These are phyloP conservation scores for Larix sibirica DNA, from an alignment of 83 land plant species.

Conservation along the genomic window DNA sequence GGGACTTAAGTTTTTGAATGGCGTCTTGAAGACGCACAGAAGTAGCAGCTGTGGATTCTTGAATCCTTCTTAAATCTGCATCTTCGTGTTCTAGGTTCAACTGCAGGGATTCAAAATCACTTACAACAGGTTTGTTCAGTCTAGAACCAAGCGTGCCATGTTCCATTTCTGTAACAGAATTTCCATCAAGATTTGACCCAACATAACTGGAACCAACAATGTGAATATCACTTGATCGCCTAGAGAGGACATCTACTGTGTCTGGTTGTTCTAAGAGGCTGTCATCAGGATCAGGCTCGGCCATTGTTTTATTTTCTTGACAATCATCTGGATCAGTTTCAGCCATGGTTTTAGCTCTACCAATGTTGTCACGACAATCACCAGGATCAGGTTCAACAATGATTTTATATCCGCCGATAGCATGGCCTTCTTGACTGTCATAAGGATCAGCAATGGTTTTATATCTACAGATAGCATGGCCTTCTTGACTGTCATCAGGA, in stretches of 20 bases:
- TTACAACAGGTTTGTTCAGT: constrained; percentile 3
- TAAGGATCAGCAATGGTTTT: constrained; percentile 36
- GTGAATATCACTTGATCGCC: no score
- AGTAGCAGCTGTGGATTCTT: constrained; percentile 53
- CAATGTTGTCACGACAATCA: constrained; percentile 18
- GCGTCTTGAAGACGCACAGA: constrained; percentile 57
- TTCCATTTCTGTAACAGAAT: no score
- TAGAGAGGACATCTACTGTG: background rate
- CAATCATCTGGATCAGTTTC: constrained; percentile 47
- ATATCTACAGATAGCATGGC: background rate
- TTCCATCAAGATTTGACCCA: no score
- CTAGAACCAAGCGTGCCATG: background rate
- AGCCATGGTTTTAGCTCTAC: background rate
- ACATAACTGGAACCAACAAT: no score
- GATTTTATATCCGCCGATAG: background rate
- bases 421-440: constrained; percentile 15
- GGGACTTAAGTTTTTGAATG: constrained; percentile 46
- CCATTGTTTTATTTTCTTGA: background rate
- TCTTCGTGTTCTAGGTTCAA: constrained; percentile 18
- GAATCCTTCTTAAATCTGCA: constrained; percentile 53
- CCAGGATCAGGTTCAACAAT: constrained; percentile 43
- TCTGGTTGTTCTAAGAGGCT: background rate
- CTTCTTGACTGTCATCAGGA: constrained; percentile 17
- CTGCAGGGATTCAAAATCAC: constrained; percentile 1
- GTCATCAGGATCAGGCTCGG: constrained; percentile 36